Conservation (phyloP, 768 basidiomycete genomes). For the Pilatotrama ljubarskyi region DNA sequence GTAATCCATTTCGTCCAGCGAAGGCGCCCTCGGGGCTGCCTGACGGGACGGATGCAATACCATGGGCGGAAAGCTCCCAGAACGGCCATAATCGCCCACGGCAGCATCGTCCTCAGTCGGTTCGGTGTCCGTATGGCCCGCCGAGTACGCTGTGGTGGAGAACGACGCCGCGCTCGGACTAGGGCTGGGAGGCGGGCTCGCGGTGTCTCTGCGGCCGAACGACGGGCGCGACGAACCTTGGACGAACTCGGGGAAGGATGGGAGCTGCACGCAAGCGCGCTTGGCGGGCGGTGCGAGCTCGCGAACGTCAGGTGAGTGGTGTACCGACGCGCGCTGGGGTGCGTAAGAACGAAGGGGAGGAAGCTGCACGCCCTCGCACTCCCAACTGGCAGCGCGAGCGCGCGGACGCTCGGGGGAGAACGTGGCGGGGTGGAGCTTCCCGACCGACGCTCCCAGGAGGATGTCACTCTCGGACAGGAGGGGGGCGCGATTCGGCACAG, state of each 20-base stretch:
- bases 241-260: slow-evolving; percentile 9
- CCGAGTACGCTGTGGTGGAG: background rate
- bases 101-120: slow-evolving; percentile 7
- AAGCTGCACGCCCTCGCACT: slow-evolving; percentile 3
- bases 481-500: background rate
- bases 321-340: background rate
- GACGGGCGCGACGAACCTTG: slow-evolving; percentile 6
- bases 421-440: background rate
- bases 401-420: background rate
- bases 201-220: slow-evolving; percentile 1
- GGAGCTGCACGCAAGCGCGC: slow-evolving; percentile 7
- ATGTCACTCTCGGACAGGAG: slow-evolving; percentile 7
- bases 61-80: background rate
- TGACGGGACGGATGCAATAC: background rate
- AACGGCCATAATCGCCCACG: slow-evolving; percentile 2
- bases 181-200: slow-evolving; percentile 13
- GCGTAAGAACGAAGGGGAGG: slow-evolving; percentile 1
- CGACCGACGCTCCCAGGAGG: background rate
- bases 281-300: background rate
- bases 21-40: background rate
- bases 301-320: slow-evolving; percentile 1
- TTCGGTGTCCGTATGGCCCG: slow-evolving; percentile 6
- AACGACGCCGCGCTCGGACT: slow-evolving; percentile 15
- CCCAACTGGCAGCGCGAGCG: slow-evolving; percentile 2
- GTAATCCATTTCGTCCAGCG: background rate